Base-by-base conservation (phyloP, 345 rosid species). In the Turnera subulata region DNA sequence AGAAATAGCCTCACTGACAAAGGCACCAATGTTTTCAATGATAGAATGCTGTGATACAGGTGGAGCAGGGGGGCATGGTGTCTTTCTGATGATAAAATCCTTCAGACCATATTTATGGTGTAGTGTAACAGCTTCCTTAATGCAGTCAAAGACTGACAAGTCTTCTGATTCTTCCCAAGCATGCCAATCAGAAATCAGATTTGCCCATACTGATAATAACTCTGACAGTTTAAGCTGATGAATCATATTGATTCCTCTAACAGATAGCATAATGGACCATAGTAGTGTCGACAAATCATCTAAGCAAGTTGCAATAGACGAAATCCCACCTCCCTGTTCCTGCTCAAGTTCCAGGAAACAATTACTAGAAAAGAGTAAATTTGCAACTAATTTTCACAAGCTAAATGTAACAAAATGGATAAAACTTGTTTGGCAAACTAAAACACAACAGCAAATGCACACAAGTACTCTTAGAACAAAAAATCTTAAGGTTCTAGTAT, bases 81-180 rank as follows among this genome's bases (percentile, higher is more conserved):
- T 69, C 52, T 58, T 68, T 61, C 79, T 71, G 43, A 47, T 56
- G 49, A 81, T 50, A 61, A 86, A 86, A 65, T 76, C 73, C 53
- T 75, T 66, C 40, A 86, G 71, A 17, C 77, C 81, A 58, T 80
- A 82, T 64, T 75, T 86, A 54, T 64, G 61, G 58, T 72, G 68
- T 35, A 86, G 74, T 56, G 68, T 76, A 64, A 86, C 83, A 61
- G 71, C 83, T 70, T 84, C 91, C 70, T 79, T 82, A 43, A 89
- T 89, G 81, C 97, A 86, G 69, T 84, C 77, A 66, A 89, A 89
- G 53, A 89, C 68, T 32, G 88, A 75, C 42, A 81, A 75, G 67
- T 89, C 95, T 77, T 86, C 95, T 5, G 89, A 79, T 80, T 89
- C 97, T 72, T 86, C 95, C 97, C 97, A 89, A 45, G 84, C 80